Conservation (phyloP, 176 grass and related monocot species). For the Carex kokanica region DNA sequence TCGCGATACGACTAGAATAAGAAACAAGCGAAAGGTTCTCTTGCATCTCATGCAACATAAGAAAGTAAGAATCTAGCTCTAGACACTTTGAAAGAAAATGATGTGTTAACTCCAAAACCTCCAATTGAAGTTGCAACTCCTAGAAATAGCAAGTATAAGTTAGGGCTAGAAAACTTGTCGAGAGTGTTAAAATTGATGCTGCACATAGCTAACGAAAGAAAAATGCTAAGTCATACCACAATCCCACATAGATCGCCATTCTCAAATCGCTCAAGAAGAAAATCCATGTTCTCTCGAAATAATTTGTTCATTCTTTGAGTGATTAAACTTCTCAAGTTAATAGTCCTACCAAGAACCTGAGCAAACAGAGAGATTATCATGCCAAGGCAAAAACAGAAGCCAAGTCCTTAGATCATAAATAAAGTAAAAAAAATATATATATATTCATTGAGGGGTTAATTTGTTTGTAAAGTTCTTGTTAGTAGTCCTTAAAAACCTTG, state of each 20-base stretch:
- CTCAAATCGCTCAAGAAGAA: constrained; percentile 82
- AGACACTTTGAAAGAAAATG: constrained; percentile 81
- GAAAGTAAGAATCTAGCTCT: constrained; percentile 85
- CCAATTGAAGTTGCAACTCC: constrained; percentile 89
- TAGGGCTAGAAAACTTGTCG: neutral
- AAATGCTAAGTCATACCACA: constrained; percentile 55
- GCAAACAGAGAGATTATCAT: constrained; percentile 24
- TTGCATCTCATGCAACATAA: constrained; percentile 95
- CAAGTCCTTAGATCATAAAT: neutral
- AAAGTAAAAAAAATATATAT: neutral
- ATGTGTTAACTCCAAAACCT: constrained; percentile 95
- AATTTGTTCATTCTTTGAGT: constrained; percentile 96
- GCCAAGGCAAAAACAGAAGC: neutral
- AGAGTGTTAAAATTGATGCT: neutral
- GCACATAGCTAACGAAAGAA: constrained; percentile 16
- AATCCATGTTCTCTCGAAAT: constrained; percentile 96
- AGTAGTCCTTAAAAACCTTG: neutral
- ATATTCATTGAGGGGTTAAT: neutral
- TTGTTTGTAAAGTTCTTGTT: neutral
- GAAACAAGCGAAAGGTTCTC: constrained; percentile 97
- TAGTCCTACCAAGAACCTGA: constrained; percentile 86
- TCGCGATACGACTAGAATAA: constrained; percentile 91
- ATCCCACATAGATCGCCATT: constrained; percentile 77
- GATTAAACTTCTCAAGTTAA: constrained; percentile 93
- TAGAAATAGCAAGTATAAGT: constrained; percentile 31